These are phyloP conservation scores for Mycena vulgaris DNA, from an alignment of 768 basidiomycete species.

Conservation along the genomic window DNA sequence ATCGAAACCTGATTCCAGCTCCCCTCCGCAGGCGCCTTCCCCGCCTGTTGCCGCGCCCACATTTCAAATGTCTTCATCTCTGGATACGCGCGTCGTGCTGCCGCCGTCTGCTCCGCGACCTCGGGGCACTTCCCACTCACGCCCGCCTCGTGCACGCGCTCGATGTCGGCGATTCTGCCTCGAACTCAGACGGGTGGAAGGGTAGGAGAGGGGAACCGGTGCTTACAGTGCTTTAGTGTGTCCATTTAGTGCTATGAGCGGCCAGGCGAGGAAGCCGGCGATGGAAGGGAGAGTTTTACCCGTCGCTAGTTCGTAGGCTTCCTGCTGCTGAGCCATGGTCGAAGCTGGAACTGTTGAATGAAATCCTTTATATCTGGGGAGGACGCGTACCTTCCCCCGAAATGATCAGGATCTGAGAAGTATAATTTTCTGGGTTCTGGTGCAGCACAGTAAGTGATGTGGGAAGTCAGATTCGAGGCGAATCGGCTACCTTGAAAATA, in stretches of 20 bases:
- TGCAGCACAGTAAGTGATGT: not conserved
- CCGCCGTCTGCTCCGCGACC: conserved; percentile 44
- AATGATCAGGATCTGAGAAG: conserved; percentile 44
- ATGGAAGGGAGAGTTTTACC: conserved; percentile 47
- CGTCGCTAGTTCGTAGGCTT: conserved; percentile 40
- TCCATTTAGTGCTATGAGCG: conserved; percentile 47
- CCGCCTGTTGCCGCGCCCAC: too few relatives aligned
- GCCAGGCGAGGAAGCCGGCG: conserved; percentile 44
- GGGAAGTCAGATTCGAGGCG: not conserved
- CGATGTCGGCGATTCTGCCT: too few relatives aligned
- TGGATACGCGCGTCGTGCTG: conserved; percentile 43
- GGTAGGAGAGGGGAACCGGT: too few relatives aligned
- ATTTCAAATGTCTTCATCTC: conserved; percentile 49
- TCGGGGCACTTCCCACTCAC: too few relatives aligned
- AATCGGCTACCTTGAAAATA: too few relatives aligned
- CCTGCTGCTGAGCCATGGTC: conserved; percentile 46
- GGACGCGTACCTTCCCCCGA: conserved; percentile 48
- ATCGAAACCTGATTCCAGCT: too few relatives aligned
- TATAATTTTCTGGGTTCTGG: conserved; percentile 46
- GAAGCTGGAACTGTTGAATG: conserved; percentile 23
- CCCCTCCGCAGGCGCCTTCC: too few relatives aligned
- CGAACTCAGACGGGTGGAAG: too few relatives aligned
- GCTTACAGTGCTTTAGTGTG: conserved; percentile 48
- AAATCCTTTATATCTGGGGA: not conserved
- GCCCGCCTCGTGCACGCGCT: too few relatives aligned